Base-by-base conservation (phyloP, 2,329 filamentous ascomycete species). In the Fusarium sp. region DNA sequence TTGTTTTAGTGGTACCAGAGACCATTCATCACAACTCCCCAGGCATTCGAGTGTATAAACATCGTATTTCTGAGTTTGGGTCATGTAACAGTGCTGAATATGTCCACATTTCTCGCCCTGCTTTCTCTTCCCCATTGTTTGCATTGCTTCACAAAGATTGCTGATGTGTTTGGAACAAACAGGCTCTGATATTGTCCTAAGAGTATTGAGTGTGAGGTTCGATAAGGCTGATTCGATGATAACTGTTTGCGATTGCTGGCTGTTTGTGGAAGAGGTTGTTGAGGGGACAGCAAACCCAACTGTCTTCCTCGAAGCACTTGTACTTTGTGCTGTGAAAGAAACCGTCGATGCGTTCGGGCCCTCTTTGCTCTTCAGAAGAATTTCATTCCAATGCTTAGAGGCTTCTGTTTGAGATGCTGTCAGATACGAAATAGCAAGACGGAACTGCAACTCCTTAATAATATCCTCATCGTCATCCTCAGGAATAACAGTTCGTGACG, bases 361-460 rank as follows among this genome's bases (percentile, higher is more conserved):
- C 3, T 35, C 25, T 4, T 18, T 13, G 6, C 13, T 52, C 13
- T 16, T 30, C 10, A 64, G 4, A 9, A 64, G 25, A 6, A 64
- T 49, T 9, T 53, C 62, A 35, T 53, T 61, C 62, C 62, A 64
- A n/a, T 62, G 62, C 13, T 40, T 64, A 1, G 38, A 32, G 1
- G 32, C 4, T 4, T 30, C 15, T 2, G 10, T 23, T 5, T 23
- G 25, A 0, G 47, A 46, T 11, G 2, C 18, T 1, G 9, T 2
- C 2, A 28, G 0, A 10, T 62, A 30, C 1, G 62, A 52, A 3
- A 65, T 8, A 1, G 58, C 58, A 13, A 65, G 32, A 1, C 25
- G 57, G 13, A 65, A 65, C 5, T 62, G 57, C 15, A 65, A 6
- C 21, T 62, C 46, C 12, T 46, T 38, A 2, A 53, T 46, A 9